These are phyloP conservation scores for Tetracentron sinense DNA, from an alignment of 164 flowering plant species.

Conservation along the genomic window DNA sequence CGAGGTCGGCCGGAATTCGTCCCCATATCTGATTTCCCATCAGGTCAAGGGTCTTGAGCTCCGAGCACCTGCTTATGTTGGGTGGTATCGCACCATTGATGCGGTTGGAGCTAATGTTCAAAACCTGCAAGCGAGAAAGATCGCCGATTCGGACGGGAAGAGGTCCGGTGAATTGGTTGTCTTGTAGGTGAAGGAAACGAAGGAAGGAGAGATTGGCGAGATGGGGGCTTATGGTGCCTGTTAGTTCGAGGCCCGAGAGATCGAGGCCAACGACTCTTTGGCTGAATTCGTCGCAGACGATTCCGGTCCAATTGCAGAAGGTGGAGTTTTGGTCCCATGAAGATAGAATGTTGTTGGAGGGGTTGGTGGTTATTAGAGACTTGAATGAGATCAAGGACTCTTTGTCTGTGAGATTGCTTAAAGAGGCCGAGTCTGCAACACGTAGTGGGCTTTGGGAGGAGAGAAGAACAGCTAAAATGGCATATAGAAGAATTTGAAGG, in stretches of 20 bases:
- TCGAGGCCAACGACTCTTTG: slow-evolving; percentile 26
- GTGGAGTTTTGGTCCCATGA: slow-evolving; percentile 21
- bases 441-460: not conserved
- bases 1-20: slow-evolving; percentile 29
- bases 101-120: slow-evolving; percentile 32
- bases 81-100: slow-evolving; percentile 34
- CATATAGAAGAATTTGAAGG: not conserved
- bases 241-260: slow-evolving; percentile 19
- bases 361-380: slow-evolving; percentile 5
- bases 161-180: slow-evolving; percentile 33
- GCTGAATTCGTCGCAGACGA: slow-evolving; percentile 24
- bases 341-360: slow-evolving; percentile 4
- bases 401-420: slow-evolving; percentile 1
- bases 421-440: not conserved
- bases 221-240: slow-evolving; percentile 34
- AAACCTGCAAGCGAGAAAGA: slow-evolving; percentile 24
- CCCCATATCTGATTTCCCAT: slow-evolving; percentile 32
- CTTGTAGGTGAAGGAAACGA: slow-evolving; percentile 28
- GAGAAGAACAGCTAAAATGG: not conserved
- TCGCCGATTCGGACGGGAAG: slow-evolving; percentile 29
- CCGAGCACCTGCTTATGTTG: slow-evolving; percentile 15
- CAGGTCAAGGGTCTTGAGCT: slow-evolving; percentile 29
- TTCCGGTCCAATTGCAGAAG: slow-evolving; percentile 50
- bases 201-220: slow-evolving; percentile 48
- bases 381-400: slow-evolving; percentile 8